Base-by-base conservation (phyloP, 2,329 filamentous ascomycete genomes). In the Daldinia sp. region DNA sequence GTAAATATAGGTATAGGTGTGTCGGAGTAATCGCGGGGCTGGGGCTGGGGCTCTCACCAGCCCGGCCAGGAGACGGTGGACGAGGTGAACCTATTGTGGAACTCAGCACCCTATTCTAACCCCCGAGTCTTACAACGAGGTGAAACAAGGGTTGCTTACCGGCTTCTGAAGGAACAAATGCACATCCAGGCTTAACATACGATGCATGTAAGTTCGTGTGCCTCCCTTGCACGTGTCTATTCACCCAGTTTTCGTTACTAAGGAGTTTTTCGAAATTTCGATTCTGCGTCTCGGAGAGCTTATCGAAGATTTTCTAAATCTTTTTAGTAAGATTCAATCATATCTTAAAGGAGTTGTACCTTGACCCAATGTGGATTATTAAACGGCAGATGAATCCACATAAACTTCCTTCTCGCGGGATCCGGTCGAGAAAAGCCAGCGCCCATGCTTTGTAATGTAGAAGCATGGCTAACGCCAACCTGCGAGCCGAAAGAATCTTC, bases 351-450 rank as follows among this genome's bases (percentile, higher is more conserved):
- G 65, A 55, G 63, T 3, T 75, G 62, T 70, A 84, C 83, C 77
- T 83, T 85, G 2, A 86, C 84, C 85, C 85, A 87, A 0, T 81
- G 78, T 0, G 85, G 83, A 52, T 87, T 86, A 7, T 83, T 87
- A 25, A 81, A 86, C 0, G 84, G 82, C 15, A 85, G 66, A 72
- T 87, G 85, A 47, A 87, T 80, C 85, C 85, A 87, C 68, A 83
- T 80, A 66, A 86, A 86, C 70, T 82, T 85, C 21, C 82, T 78
- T 57, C 70, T 71, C 2, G 68, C 63, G 1, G 76, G 74, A 48
- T 78, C 72, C 0, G 79, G 79, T 23, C 79, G 70, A 3, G 77
- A 79, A 64, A 81, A 80, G 0, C 78, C 79, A 1, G 78, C 78
- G 0, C 74, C 71, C 34, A 75, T 60, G 27, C 78, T 75, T 11